Conservation (phyloP, 2,329 filamentous ascomycete species). For the Venturia asperata region DNA sequence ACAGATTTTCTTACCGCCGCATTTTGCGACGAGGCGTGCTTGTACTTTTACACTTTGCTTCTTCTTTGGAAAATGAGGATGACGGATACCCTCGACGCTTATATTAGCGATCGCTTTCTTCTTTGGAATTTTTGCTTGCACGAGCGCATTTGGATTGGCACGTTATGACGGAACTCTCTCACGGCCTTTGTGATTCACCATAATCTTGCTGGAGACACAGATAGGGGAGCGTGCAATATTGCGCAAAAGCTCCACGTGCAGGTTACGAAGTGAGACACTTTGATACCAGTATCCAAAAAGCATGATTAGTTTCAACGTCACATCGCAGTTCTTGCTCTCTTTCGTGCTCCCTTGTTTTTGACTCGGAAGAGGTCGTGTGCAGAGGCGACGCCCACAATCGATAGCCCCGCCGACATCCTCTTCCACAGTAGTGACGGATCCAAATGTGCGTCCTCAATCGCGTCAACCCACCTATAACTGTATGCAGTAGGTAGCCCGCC, state of each 20-base stretch:
- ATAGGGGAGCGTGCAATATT: background rate
- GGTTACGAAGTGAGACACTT: background rate
- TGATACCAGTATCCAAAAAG: background rate
- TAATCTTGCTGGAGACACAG: background rate
- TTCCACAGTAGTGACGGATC: too few species aligned
- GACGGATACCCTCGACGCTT: constrained; percentile 11
- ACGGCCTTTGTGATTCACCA: constrained; percentile 2
- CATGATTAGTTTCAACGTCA: background rate
- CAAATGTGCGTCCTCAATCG: too few species aligned
- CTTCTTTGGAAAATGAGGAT: background rate
- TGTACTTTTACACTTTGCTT: constrained; percentile 4
- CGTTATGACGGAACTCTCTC: too few species aligned
- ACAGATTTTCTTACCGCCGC: background rate
- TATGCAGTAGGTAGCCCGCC: too few species aligned
- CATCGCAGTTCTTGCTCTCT: too few species aligned
- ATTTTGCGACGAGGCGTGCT: background rate
- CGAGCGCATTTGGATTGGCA: background rate
- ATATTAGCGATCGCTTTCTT: background rate
- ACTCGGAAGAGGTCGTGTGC: too few species aligned
- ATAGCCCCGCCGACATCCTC: too few species aligned
- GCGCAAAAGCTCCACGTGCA: background rate
- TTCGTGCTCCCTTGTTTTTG: too few species aligned
- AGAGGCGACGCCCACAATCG: too few species aligned
- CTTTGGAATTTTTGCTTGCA: background rate
- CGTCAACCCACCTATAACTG: too few species aligned